Evolutionary conservation across 352 stramenopile genomes (phyloP).

Genomic region (Phytophthora niederhauseri): DNA sequence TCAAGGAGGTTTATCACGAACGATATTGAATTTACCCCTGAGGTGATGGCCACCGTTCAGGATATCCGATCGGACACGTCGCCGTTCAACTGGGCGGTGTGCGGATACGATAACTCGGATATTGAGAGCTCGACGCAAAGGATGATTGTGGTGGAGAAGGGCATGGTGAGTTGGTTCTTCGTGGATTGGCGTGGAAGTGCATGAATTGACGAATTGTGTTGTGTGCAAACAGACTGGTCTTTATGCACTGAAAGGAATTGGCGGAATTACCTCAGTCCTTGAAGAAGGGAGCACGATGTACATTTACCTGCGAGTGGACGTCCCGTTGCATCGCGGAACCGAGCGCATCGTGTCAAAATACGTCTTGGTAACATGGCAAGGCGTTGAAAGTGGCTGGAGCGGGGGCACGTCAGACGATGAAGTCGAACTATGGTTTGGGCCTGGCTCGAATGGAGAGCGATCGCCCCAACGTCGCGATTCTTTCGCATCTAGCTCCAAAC

Average conservation of each 20-base stretch:
- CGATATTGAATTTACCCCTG: conserved; percentile 82
- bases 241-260: conserved; percentile 84
- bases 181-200: not conserved
- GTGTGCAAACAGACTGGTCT: conserved; percentile 60
- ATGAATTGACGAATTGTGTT: conserved; percentile 9
- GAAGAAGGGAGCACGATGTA: conserved; percentile 88
- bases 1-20: conserved; percentile 80
- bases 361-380: conserved; percentile 87
- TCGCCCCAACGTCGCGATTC: conserved; percentile 45
- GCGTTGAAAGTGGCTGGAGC: conserved; percentile 49
- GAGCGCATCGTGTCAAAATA: conserved; percentile 89
- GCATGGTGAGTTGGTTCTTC: conserved; percentile 60
- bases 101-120: conserved; percentile 75
- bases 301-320: conserved; percentile 90
- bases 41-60: conserved; percentile 69
- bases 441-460: conserved; percentile 50
- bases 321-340: conserved; percentile 81
- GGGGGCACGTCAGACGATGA: conserved; percentile 82
- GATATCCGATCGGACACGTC: conserved; percentile 83
- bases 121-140: conserved; percentile 61
- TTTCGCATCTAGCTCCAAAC: conserved; percentile 72
- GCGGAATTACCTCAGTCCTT: conserved; percentile 73
- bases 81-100: conserved; percentile 89
- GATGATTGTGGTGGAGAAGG: conserved; percentile 84
- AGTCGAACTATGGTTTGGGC: conserved; percentile 57